Conservation (phyloP, 768 basidiomycete species). For the Termitomyces bulborhizus region DNA sequence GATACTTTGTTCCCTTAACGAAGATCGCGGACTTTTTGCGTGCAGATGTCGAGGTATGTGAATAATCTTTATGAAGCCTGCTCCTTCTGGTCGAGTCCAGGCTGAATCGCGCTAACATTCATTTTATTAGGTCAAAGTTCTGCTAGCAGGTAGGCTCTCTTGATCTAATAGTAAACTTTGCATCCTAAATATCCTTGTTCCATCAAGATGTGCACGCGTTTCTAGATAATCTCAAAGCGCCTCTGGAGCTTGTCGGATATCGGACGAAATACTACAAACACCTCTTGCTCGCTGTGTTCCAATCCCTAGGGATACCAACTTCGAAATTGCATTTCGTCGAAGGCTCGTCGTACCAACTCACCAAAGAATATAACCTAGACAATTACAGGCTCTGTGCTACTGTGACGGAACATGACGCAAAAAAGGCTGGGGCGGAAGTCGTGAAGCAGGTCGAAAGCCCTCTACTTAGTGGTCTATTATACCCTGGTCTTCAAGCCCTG, state of each 20-base stretch:
- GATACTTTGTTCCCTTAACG: conserved; percentile 90
- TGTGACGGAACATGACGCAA: conserved; percentile 93
- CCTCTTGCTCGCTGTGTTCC: conserved; percentile 78
- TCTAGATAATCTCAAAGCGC: conserved; percentile 95
- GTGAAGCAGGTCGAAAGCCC: conserved; percentile 97
- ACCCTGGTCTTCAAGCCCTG: conserved; percentile 94
- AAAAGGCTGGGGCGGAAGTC: conserved; percentile 97
- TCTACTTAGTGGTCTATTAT: conserved; percentile 84
- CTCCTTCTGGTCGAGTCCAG: not conserved
- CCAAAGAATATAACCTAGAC: conserved; percentile 88
- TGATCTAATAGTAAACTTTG: not conserved
- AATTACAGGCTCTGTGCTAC: conserved; percentile 89
- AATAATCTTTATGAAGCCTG: not conserved
- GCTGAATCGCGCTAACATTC: not conserved
- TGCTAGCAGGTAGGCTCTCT: conserved; percentile 60
- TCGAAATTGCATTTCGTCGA: conserved; percentile 77
- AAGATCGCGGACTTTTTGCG: conserved; percentile 96
- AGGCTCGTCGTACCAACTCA: conserved; percentile 91
- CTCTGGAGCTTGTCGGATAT: conserved; percentile 82
- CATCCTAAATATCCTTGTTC: not conserved
- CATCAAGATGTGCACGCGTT: conserved; percentile 87
- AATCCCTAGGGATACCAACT: conserved; percentile 85
- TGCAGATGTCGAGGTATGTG: conserved; percentile 76
- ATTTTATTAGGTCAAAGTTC: conserved; percentile 55
- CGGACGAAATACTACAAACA: conserved; percentile 88